Conservation (phyloP, 495 filamentous ascomycete genomes). For the Lasiosphaeria hispida region DNA sequence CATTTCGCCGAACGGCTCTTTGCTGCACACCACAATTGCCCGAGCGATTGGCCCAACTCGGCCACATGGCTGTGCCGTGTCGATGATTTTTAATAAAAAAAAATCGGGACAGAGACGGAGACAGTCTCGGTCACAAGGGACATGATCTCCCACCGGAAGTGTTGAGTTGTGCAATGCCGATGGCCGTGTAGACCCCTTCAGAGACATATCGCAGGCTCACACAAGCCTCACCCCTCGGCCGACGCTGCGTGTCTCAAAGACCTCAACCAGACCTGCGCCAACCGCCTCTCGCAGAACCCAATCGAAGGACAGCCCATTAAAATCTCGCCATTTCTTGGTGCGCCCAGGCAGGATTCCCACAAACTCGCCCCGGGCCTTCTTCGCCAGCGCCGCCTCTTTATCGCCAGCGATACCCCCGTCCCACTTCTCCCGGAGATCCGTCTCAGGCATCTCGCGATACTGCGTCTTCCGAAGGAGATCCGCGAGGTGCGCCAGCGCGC, state of each 20-base stretch:
- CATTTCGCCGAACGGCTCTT: no score
- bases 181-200: background rate
- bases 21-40: no score
- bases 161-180: no score
- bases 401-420: conserved; percentile 67
- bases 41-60: no score
- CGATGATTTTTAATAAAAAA: no score
- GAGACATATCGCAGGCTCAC: background rate
- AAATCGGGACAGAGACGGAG: no score
- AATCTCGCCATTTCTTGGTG: conserved; percentile 80
- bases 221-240: conserved; percentile 62
- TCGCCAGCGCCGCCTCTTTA: conserved; percentile 56
- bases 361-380: conserved; percentile 66
- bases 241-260: conserved; percentile 82
- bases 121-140: no score
- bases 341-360: conserved; percentile 67
- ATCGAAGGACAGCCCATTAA: conserved; percentile 72
- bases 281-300: conserved; percentile 78
- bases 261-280: conserved; percentile 74
- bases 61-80: no score
- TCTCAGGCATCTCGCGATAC: conserved; percentile 63
- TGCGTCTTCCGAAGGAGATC: conserved; percentile 62
- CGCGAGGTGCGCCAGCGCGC: conserved; percentile 64
- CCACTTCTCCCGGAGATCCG: conserved; percentile 72
- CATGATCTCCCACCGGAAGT: no score